Conservation (phyloP, 768 basidiomycete genomes). For the Fomitopsis serialis region DNA sequence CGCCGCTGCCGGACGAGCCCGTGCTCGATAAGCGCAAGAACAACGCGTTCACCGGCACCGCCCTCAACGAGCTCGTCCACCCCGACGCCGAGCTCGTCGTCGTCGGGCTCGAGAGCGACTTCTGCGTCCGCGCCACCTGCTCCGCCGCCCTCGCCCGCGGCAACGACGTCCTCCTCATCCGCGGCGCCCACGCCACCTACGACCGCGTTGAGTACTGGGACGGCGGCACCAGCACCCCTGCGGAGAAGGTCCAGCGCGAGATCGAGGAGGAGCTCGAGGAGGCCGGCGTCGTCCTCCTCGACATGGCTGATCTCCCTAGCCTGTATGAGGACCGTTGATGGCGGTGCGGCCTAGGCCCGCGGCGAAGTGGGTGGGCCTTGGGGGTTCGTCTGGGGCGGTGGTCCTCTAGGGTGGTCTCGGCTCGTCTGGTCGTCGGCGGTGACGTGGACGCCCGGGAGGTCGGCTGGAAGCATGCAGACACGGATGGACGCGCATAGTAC, state of each 20-base stretch:
- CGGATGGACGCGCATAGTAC: not conserved
- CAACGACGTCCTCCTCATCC: conserved; percentile 60
- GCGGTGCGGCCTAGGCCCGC: not conserved
- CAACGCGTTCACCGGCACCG: conserved; percentile 63
- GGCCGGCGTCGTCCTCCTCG: conserved; percentile 57
- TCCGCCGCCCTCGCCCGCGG: conserved; percentile 55
- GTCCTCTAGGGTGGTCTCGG: no score
- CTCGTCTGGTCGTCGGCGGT: no score
- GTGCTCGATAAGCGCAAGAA: conserved; percentile 60
- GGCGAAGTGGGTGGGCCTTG: not conserved
- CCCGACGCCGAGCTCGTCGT: conserved; percentile 57
- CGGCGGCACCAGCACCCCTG: conserved; percentile 41
- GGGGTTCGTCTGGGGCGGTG: not conserved
- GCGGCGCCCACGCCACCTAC: conserved; percentile 62
- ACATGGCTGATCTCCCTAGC: conserved; percentile 58
- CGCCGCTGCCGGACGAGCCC: conserved; percentile 43
- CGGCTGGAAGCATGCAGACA: not conserved
- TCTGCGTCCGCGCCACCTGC: conserved; percentile 49
- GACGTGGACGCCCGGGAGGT: not conserved
- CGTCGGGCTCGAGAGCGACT: conserved; percentile 66
- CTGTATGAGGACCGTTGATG: conserved; percentile 54
- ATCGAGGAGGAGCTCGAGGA: conserved; percentile 66
- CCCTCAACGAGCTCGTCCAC: conserved; percentile 43
- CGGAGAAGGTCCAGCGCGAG: conserved; percentile 47
- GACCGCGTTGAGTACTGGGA: conserved; percentile 60